Evolutionary conservation across 306 rosid species (phyloP), one percentile per base, ranked within the genome.

Genomic region (Cucurbita pepo): DNA sequence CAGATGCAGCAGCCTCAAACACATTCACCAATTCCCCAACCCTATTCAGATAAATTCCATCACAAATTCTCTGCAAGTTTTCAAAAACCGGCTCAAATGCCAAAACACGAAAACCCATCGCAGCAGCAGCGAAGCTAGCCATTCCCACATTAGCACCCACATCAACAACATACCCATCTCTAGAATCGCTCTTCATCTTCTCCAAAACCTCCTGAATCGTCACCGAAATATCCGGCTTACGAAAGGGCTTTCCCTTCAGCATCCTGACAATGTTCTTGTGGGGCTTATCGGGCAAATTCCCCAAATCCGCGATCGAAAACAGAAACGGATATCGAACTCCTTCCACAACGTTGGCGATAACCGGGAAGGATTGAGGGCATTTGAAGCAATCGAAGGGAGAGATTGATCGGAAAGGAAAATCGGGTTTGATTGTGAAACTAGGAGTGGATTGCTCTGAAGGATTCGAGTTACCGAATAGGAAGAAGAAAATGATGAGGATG

Each of bases 141-240:
- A 91, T 89, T 13, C 99, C 99, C 55, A 95, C 96, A 76, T 95
- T 95, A 71, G 95, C 97, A 22, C 99, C 97, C 16, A 95, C 97
- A 78, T 91, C 96, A 2, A 91, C 92, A n/a, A 89, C 86, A 81
- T 80, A 56, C 58, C 97, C 97, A 77, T 77, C 78, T 34, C 66
- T 80, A 34, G 90, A 88, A 38, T 86, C 85, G 10, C 72, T 48
- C n/a, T 75, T 91, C 10, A 83, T 81, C 80, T 78, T 81, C 67
- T 80, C 95, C 75, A 95, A 69, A 77, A 91, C 61, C 77, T 85
- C 91, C 82, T 95, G 99, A 70, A 95, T 74, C 36, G 96, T 89
- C 25, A 75, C 89, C 10, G 99, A 89, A 44, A 95, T 95, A 40
- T 86, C 96, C 1, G 99, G 97, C 44, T 86, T 88, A 16, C 97